A percentile compares a stretch with the other conserved stretches of the same genome.
Evolutionary conservation across 1,139 yeast genomes (phyloP).

Genomic region (Kurtzmaniella quercitrusa): DNA sequence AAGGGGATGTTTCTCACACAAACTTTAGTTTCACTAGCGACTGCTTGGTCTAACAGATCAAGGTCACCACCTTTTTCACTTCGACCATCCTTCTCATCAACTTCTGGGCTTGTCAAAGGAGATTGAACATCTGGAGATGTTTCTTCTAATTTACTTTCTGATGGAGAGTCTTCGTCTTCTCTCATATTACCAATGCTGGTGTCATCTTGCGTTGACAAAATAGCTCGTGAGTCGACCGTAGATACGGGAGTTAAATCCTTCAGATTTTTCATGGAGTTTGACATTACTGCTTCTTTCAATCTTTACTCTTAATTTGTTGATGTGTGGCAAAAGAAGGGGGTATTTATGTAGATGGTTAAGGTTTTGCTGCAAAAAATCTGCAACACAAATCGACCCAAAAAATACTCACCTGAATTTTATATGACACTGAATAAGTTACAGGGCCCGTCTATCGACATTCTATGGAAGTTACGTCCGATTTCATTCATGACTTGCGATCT

Average conservation of each 20-base stretch:
- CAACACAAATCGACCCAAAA: background rate
- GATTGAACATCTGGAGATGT: background rate
- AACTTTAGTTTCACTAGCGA: slow-evolving; percentile 16
- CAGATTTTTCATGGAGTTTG: background rate
- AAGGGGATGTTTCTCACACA: slow-evolving; percentile 42
- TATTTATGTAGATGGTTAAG: background rate
- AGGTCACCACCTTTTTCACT: background rate
- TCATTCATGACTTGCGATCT: background rate
- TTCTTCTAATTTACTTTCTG: background rate
- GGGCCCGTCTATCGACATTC: background rate
- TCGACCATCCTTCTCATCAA: background rate
- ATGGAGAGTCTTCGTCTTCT: background rate
- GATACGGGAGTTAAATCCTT: background rate
- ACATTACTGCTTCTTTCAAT: background rate
- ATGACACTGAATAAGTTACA: too few relatives aligned
- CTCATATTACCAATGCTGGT: background rate
- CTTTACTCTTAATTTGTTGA: too few relatives aligned
- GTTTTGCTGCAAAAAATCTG: background rate
- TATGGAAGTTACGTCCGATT: background rate
- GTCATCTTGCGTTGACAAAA: background rate
- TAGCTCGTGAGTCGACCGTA: background rate
- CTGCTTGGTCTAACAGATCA: background rate
- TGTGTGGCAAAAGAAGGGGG: background rate
- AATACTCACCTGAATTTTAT: background rate
- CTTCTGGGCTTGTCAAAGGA: slow-evolving; percentile 2